Evolutionary conservation across 2,329 filamentous ascomycete genomes (phyloP).

Genomic region (Cladobotryum protrusum): DNA sequence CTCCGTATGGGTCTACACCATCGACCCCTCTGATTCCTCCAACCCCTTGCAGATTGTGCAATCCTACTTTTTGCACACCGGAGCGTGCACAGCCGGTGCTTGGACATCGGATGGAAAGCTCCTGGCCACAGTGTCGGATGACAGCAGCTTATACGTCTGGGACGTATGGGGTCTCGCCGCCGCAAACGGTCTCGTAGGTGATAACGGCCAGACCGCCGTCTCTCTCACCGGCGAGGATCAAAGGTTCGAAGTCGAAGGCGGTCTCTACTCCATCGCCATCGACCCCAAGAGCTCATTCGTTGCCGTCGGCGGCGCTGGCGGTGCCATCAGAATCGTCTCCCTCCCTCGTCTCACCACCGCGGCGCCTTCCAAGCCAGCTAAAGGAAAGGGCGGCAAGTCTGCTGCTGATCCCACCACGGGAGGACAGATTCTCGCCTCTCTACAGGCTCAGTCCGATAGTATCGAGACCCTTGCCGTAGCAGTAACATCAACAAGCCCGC

Average conservation of each 20-base stretch:
- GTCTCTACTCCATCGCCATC: constrained; percentile 80
- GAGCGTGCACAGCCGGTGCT: constrained; percentile 75
- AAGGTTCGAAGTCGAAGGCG: constrained; percentile 86
- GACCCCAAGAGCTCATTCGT: constrained; percentile 74
- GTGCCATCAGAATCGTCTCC: constrained; percentile 77
- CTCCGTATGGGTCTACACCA: constrained; percentile 91
- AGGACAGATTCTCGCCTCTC: constrained; percentile 67
- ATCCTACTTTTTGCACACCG: constrained; percentile 87
- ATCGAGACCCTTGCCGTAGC: constrained; percentile 71
- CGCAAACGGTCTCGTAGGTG: constrained; percentile 43
- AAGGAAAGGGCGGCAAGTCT: constrained; percentile 25
- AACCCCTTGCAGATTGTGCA: constrained; percentile 74
- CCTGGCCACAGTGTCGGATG: constrained; percentile 83
- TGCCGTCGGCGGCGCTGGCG: constrained; percentile 81
- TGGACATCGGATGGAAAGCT: constrained; percentile 87
- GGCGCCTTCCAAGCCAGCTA: constrained; percentile 18
- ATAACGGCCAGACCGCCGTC: constrained; percentile 61
- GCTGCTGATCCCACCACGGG: constrained; percentile 33
- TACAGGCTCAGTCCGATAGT: constrained; percentile 69
- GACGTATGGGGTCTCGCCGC: constrained; percentile 80
- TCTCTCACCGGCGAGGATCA: constrained; percentile 75
- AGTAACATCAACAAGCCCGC: constrained; percentile 31
- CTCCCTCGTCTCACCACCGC: constrained; percentile 57
- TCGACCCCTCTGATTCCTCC: constrained; percentile 57
- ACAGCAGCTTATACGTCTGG: constrained; percentile 84